Conservation (phyloP, 331 rosid species). For the Cydonia oblonga region DNA sequence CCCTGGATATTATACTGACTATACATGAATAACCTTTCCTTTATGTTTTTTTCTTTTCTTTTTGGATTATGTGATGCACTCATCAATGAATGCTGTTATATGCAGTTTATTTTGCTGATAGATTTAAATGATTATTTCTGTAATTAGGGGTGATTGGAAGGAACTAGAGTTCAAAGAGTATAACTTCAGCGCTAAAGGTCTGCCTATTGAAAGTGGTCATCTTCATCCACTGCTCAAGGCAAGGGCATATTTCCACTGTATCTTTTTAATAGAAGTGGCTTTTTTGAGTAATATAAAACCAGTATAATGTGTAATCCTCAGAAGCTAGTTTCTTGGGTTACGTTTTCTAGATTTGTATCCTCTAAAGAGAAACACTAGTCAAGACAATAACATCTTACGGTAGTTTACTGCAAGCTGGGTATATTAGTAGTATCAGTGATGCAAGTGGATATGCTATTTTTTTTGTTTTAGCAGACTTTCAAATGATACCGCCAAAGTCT, state of each 20-base stretch:
- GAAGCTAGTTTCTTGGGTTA: neutral
- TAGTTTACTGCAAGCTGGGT: neutral
- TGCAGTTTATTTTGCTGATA: constrained; percentile 7
- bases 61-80: neutral
- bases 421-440: neutral
- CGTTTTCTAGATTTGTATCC: neutral
- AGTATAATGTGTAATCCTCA: neutral
- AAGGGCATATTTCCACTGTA: constrained; percentile 11
- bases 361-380: neutral
- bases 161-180: constrained; percentile 70
- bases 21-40: neutral
- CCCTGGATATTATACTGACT: neutral
- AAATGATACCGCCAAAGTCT: neutral
- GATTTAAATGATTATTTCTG: constrained; percentile 1
- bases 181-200: constrained; percentile 82
- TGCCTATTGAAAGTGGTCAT: constrained; percentile 66
- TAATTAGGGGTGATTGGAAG: constrained; percentile 78
- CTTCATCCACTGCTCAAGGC: constrained; percentile 96
- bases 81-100: neutral
- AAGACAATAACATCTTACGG: neutral
- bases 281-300: neutral
- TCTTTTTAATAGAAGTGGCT: neutral
- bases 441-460: neutral
- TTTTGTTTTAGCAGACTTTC: neutral
- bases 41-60: neutral